These are phyloP conservation scores for Tylopilus plumbeoviolaceoides DNA, from an alignment of 768 basidiomycete species.

Conservation along the genomic window DNA sequence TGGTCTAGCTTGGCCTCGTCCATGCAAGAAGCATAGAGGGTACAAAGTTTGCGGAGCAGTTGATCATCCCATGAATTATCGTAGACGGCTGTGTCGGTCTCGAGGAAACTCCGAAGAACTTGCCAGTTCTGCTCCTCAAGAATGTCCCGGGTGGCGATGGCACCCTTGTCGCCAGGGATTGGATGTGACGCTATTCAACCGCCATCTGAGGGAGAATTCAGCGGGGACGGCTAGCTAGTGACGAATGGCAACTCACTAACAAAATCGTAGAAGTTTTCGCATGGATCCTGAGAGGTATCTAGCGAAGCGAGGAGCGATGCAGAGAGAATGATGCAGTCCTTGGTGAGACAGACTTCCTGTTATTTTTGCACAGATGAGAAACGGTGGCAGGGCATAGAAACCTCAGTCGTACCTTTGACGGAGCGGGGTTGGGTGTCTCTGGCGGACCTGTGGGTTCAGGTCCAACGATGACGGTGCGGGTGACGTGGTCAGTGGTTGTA, in stretches of 20 bases:
- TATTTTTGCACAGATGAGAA: slow-evolving; percentile 6
- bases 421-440: slow-evolving; percentile 54
- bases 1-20: slow-evolving; percentile 74
- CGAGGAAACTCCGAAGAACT: slow-evolving; percentile 69
- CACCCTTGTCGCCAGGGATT: slow-evolving; percentile 81
- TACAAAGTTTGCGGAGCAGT: slow-evolving; percentile 60
- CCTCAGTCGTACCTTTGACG: slow-evolving; percentile 44
- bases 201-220: slow-evolving; percentile 49
- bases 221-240: not conserved
- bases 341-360: slow-evolving; percentile 67
- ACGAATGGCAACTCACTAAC: slow-evolving; percentile 59
- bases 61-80: slow-evolving; percentile 47
- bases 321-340: slow-evolving; percentile 79
- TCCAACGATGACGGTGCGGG: slow-evolving; percentile 39
- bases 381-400: not conserved
- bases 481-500: slow-evolving; percentile 34
- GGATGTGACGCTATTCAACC: slow-evolving; percentile 85
- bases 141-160: slow-evolving; percentile 66
- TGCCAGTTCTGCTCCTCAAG: slow-evolving; percentile 74
- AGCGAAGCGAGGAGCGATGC: slow-evolving; percentile 77
- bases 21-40: slow-evolving; percentile 78
- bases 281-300: slow-evolving; percentile 83
- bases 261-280: slow-evolving; percentile 92
- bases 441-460: slow-evolving; percentile 39
- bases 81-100: slow-evolving; percentile 37